Base-by-base conservation (phyloP, 1,139 yeast genomes). In the Lodderomyces parapsilosis region DNA sequence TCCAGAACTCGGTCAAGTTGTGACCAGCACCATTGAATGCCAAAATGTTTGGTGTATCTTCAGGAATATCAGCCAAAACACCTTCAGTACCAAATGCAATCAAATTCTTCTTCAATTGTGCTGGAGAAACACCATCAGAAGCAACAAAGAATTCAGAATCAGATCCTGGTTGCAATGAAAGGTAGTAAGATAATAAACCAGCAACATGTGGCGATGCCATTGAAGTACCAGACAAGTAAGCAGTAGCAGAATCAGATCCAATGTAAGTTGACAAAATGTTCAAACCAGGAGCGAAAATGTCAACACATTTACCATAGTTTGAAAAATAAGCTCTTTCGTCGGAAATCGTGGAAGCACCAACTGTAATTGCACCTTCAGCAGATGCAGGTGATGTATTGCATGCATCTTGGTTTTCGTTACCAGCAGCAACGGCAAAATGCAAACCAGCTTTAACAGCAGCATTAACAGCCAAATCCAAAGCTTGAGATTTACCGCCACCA, bases 191-290 rank as follows among this genome's bases (percentile, higher is more conserved):
- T 60, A 85, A 75, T 64, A 93, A 77, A 55, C 99, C 99, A 49
- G 90, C 86, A 63, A 93, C 86, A 63, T 93, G 98, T 43, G 99
- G 99, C 38, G 98, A 88, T 28, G 99, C 99, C 99, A 93, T 93
- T 17, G 99, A 93, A 17, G 99, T 93, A 70, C 99, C 99, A 33
- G 97, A 89, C 67, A 93, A 78, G 42, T 93, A 82, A 48, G 96
- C 96, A 53, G 96, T 85, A 19, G 50, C 42, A 15, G 49, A 40
- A 52, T 82, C 81, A 32, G 95, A 84, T 41, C 96, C 95, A 64
- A 87, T 90, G 71, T 90, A 93, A 43, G 95, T 86, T 25, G 93
- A 84, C 57, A 84, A 72, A 51, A 87, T 78, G 64, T 86, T 83
- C 64, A 85, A 77, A 60, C 95, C 95, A 23, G 95, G 95, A 27